These are phyloP conservation scores for Tetrastigma voinierianum DNA, from an alignment of 164 flowering plant species.

Conservation along the genomic window DNA sequence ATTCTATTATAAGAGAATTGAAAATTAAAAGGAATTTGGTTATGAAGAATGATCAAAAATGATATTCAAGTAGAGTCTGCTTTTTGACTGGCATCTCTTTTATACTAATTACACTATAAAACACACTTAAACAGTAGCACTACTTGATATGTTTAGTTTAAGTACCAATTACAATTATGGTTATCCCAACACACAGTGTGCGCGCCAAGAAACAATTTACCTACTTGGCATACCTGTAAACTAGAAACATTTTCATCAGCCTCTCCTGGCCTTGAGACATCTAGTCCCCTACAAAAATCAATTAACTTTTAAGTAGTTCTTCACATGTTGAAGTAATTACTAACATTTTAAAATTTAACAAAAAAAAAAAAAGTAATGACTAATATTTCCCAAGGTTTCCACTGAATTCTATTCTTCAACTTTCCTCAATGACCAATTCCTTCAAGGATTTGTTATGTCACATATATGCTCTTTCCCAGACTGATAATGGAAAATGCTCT, in stretches of 20 bases:
- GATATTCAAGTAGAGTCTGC: no score
- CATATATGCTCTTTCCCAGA: conserved; percentile 92
- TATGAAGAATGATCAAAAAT: no score
- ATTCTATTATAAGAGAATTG: no score
- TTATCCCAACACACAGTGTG: no score
- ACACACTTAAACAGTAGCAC: no score
- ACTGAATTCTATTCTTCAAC: conserved; percentile 84
- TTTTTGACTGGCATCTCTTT: no score
- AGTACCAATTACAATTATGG: no score
- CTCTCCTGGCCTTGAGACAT: conserved; percentile 61
- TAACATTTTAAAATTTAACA: background rate
- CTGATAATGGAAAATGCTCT: conserved; percentile 13
- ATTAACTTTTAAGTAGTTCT: conserved; percentile 6
- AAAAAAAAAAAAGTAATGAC: background rate
- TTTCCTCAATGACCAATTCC: conserved; percentile 96
- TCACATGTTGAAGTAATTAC: background rate
- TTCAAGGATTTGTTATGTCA: conserved; percentile 94
- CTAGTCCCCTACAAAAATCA: conserved; percentile 63
- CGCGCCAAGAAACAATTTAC: conserved; percentile 1
- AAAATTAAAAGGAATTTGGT: no score
- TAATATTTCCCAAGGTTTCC: conserved; percentile 63
- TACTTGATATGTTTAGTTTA: no score
- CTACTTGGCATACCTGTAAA: conserved; percentile 51
- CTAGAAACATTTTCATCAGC: conserved; percentile 46
- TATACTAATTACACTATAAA: no score